phyloP scores from a whole-genome alignment of 192 early-diverging fungal species.

The Phycomyces blakesleeanus region DNA sequence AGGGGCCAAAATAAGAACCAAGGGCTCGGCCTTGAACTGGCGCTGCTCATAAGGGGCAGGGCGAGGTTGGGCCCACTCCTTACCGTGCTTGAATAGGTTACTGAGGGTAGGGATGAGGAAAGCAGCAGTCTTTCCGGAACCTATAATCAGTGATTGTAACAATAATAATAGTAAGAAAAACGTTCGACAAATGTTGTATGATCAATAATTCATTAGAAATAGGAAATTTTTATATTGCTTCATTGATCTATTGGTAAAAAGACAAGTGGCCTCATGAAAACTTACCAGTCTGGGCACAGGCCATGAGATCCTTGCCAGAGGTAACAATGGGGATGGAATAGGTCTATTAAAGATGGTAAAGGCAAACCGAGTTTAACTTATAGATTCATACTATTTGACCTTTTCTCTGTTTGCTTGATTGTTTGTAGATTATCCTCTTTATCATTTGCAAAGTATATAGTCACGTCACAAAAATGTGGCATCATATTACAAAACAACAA shows the following conservation, averaged over 20 bases:
- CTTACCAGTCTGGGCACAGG: slow-evolving; percentile 79
- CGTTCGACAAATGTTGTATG: slow-evolving; percentile 30
- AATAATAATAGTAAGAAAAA: too few species aligned
- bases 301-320: slow-evolving; percentile 73
- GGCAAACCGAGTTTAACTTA: neutral
- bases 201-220: slow-evolving; percentile 8
- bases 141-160: slow-evolving; percentile 53
- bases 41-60: slow-evolving; percentile 35
- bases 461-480: neutral
- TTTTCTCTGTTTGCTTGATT: neutral
- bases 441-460: neutral
- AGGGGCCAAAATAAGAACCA: slow-evolving; percentile 69
- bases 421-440: neutral
- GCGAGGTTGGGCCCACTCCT: slow-evolving; percentile 21
- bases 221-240: too few species aligned
- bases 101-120: slow-evolving; percentile 70
- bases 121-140: slow-evolving; percentile 93
- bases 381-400: neutral
- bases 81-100: slow-evolving; percentile 53
- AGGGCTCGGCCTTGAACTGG: slow-evolving; percentile 50
- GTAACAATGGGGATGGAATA: slow-evolving; percentile 60
- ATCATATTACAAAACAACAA: slow-evolving; percentile 3
- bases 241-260: neutral
- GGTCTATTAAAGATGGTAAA: slow-evolving; percentile 30
- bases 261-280: neutral